Percentiles rank a stretch among this genome's conserved stretches.
Evolutionary conservation across 192 early-diverging fungal genomes (phyloP).

Genomic region (Jimgerdemannia flammicorona): DNA sequence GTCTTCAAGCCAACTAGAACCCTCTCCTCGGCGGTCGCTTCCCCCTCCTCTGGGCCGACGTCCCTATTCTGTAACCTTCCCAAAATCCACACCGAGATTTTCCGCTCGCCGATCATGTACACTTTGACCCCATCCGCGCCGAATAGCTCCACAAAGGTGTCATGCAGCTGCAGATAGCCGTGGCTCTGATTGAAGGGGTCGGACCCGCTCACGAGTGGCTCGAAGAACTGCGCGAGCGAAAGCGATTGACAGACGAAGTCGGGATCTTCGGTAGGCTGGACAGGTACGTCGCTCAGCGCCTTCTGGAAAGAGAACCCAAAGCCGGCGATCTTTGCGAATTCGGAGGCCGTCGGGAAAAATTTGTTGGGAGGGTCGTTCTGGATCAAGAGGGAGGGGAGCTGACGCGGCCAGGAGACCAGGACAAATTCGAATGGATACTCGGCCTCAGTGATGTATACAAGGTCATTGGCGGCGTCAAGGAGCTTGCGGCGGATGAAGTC

Average conservation of each 20-base stretch:
- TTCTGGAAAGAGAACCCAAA: background rate
- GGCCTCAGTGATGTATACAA: conserved; percentile 13
- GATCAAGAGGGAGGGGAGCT: background rate
- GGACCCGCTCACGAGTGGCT: conserved; percentile 8
- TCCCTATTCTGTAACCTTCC: background rate
- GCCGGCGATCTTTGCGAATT: background rate
- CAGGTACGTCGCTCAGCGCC: background rate
- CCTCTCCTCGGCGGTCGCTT: background rate
- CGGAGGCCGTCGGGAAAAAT: background rate
- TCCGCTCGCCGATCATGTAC: conserved; percentile 7
- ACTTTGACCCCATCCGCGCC: conserved; percentile 9
- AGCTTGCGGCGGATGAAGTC: background rate
- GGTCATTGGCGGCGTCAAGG: conserved; percentile 2
- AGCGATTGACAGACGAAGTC: background rate
- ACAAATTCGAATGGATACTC: conserved; percentile 11
- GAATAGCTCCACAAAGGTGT: conserved; percentile 10
- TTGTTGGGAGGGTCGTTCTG: background rate
- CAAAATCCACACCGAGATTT: conserved; percentile 8
- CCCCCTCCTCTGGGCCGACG: background rate
- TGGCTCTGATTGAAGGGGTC: conserved; percentile 15
- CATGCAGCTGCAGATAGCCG: conserved; percentile 11
- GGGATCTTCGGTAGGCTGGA: background rate
- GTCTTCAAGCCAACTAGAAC: conserved; percentile 1
- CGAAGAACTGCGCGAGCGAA: conserved; percentile 11
- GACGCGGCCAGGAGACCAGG: conserved; percentile 4